These are phyloP conservation scores for Xanthoconium purpureum DNA, from an alignment of 768 basidiomycete genomes.

Conservation along the genomic window DNA sequence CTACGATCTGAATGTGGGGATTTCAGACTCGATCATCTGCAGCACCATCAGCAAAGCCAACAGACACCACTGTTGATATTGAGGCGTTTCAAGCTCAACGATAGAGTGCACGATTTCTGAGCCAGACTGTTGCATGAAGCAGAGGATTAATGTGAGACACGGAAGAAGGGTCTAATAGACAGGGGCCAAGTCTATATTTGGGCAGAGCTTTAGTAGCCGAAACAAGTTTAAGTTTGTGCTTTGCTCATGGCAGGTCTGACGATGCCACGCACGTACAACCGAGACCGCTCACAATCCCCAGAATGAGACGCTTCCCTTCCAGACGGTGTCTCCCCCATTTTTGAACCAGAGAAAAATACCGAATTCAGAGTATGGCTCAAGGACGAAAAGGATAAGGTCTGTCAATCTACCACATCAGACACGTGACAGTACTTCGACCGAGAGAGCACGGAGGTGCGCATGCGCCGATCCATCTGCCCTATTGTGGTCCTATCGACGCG, in stretches of 20 bases:
- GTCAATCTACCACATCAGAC: conserved; percentile 8
- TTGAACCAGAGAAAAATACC: conserved; percentile 78
- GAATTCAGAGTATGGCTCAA: conserved; percentile 89
- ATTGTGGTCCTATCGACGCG: conserved; percentile 17
- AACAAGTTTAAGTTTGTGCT: not conserved
- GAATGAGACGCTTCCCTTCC: conserved; percentile 40
- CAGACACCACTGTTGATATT: too few relatives aligned
- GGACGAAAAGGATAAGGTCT: conserved; percentile 60
- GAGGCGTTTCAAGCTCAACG: too few relatives aligned
- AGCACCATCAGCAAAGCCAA: too few relatives aligned
- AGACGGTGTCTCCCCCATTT: conserved; percentile 57
- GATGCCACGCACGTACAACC: not conserved
- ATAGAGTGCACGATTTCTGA: too few relatives aligned
- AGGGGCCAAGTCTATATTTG: not conserved
- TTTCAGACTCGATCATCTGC: too few relatives aligned
- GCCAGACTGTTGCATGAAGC: too few relatives aligned
- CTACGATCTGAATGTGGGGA: too few relatives aligned
- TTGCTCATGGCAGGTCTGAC: too few relatives aligned
- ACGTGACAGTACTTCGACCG: conserved; percentile 52
- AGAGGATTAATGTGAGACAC: too few relatives aligned
- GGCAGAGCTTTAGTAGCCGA: not conserved
- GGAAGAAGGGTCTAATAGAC: too few relatives aligned
- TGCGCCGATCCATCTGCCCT: not conserved
- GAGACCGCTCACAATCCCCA: not conserved
- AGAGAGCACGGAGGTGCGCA: conserved; percentile 71